Conservation (phyloP, 2,329 filamentous ascomycete species). For the Cercospora janseana region DNA sequence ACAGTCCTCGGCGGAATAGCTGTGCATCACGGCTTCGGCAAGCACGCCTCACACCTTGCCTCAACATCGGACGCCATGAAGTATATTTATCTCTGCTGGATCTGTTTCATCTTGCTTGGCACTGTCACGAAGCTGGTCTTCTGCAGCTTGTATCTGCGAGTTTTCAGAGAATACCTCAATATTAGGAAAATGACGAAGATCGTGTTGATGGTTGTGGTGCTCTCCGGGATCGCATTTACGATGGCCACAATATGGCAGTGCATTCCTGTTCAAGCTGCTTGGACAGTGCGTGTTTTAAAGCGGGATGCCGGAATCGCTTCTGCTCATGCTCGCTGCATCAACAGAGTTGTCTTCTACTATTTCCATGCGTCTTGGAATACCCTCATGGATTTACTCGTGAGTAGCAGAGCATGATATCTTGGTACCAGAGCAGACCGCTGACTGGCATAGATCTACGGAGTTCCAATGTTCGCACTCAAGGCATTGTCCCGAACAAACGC, state of each 20-base stretch:
- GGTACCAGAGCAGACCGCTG: background rate
- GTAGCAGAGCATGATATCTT: conserved; percentile 3
- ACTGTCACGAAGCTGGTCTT: conserved; percentile 33
- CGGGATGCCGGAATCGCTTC: background rate
- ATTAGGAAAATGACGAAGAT: conserved; percentile 15
- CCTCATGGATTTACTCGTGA: conserved; percentile 31
- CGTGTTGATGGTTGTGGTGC: conserved; percentile 14
- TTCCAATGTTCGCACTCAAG: conserved; percentile 33
- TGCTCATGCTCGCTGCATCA: conserved; percentile 21
- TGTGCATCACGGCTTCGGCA: conserved; percentile 30
- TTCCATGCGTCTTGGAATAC: conserved; percentile 33
- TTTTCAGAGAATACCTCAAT: conserved; percentile 24
- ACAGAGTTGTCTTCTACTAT: conserved; percentile 31
- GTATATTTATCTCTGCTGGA: conserved; percentile 34
- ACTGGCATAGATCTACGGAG: conserved; percentile 27
- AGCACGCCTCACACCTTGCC: conserved; percentile 22
- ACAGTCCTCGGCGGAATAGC: conserved; percentile 26
- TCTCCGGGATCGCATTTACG: conserved; percentile 28
- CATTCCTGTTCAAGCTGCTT: conserved; percentile 25
- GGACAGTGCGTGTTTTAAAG: conserved; percentile 21
- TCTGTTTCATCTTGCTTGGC: conserved; percentile 31
- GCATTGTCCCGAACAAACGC: conserved; percentile 27
- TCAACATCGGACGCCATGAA: conserved; percentile 21
- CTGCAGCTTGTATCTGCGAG: conserved; percentile 29
- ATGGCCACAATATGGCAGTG: conserved; percentile 31